phyloP scores from a whole-genome alignment of 352 stramenopile species.

The Pilasporangium apinafurcum region DNA sequence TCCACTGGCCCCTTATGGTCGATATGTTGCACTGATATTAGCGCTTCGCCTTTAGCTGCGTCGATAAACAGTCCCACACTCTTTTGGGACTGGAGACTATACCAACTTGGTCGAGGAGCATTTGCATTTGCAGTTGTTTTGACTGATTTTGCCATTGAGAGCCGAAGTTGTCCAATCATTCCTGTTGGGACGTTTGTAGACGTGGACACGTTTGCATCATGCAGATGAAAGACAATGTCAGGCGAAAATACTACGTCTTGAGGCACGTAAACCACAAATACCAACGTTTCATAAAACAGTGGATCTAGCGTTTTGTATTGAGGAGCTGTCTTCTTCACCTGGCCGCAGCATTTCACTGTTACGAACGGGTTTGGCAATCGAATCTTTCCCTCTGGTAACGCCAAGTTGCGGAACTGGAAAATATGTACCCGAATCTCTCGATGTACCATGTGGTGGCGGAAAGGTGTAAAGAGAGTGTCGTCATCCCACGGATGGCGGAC shows the following conservation, averaged over 20 bases:
- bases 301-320: conserved; percentile 60
- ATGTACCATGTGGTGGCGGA: conserved; percentile 40
- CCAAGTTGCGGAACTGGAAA: conserved; percentile 68
- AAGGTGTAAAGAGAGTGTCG: conserved; percentile 33
- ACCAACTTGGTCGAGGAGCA: conserved; percentile 48
- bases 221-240: conserved; percentile 66
- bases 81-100: conserved; percentile 17
- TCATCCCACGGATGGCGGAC: conserved; percentile 46
- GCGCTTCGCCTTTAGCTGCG: conserved; percentile 30
- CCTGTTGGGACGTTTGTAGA: conserved; percentile 6
- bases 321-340: conserved; percentile 38
- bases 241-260: conserved; percentile 50
- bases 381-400: conserved; percentile 36
- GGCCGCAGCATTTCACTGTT: conserved; percentile 62
- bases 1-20: conserved; percentile 33
- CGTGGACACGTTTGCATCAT: conserved; percentile 38
- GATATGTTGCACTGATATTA: conserved; percentile 63
- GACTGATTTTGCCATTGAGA: conserved; percentile 39
- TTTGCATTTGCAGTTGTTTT: conserved; percentile 31
- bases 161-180: conserved; percentile 36
- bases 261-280: conserved; percentile 49
- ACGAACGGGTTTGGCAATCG: conserved; percentile 70
- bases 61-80: conserved; percentile 19
- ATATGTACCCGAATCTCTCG: conserved; percentile 75
- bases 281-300: conserved; percentile 76